Conservation (phyloP, 1,284 basidiomycete species). For the Pisolithus thermaeus region DNA sequence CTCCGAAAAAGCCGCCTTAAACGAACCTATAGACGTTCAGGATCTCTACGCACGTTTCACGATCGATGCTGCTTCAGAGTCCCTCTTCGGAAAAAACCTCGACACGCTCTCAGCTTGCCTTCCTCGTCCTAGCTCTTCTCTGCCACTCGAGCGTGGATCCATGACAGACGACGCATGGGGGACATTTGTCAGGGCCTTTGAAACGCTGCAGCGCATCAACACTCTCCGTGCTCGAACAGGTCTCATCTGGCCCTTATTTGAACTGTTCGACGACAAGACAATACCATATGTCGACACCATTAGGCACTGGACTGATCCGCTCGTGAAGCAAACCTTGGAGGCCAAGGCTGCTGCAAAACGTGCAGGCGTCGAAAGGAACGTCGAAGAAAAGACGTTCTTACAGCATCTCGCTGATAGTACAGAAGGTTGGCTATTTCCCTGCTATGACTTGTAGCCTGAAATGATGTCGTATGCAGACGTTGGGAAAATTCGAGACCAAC, state of each 20-base stretch:
- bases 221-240: slow-evolving; percentile 50
- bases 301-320: slow-evolving; percentile 54
- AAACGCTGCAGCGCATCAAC: slow-evolving; percentile 52
- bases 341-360: slow-evolving; percentile 38
- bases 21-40: slow-evolving; percentile 52
- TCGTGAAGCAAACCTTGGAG: slow-evolving; percentile 48
- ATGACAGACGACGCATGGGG: slow-evolving; percentile 55
- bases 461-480: slow-evolving; percentile 34
- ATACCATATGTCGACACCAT: slow-evolving; percentile 47
- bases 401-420: slow-evolving; percentile 62
- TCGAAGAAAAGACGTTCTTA: slow-evolving; percentile 57
- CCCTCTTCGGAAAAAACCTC: slow-evolving; percentile 59
- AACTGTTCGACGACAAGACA: slow-evolving; percentile 56
- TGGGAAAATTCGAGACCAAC: slow-evolving; percentile 58
- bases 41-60: slow-evolving; percentile 67
- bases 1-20: slow-evolving; percentile 31
- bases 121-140: slow-evolving; percentile 42
- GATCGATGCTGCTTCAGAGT: slow-evolving; percentile 65
- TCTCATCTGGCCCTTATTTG: slow-evolving; percentile 62
- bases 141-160: slow-evolving; percentile 53
- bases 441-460: slow-evolving; percentile 3
- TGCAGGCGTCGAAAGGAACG: slow-evolving; percentile 32
- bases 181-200: slow-evolving; percentile 59
- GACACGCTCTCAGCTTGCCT: slow-evolving; percentile 53
- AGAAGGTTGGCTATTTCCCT: slow-evolving; percentile 37